Base-by-base conservation (phyloP, 495 filamentous ascomycete species). In the Neurospora sp. region DNA sequence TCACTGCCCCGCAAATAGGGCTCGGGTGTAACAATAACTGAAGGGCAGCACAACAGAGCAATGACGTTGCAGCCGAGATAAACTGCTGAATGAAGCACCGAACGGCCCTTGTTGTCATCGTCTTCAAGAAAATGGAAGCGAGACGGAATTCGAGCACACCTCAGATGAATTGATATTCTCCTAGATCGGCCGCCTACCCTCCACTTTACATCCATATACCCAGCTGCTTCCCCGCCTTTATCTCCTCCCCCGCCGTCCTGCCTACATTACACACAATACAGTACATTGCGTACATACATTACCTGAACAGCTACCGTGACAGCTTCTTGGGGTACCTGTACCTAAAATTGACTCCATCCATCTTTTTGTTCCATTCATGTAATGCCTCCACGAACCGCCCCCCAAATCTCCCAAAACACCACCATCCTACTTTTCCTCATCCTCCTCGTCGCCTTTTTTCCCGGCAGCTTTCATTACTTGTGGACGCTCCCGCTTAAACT, bases 381-480 rank as follows among this genome's bases (percentile, higher is more conserved):
- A 16, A 69, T 41, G 11, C 38, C 72, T 18, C 35, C 73, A 27
- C 65, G 40, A 74, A 39, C 41, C 59, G 40, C 53, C 11, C 71
- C 71, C 38, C 73, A 71, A 73, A 53, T 73, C 41, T 76, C 77
- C 5, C 48, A 72, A 70, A 76, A 76, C 14, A 74, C 75, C 20
- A 86, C 81, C 59, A 69, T 89, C n/a, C 73, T 86, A 68, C 76
- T 89, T 20, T 76, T 89, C 70, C 18, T 78, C 53, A 71, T 87
- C 44, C 82, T 90, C 69, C 78, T 88, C 27, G 59, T 89, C 70
- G 77, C 82, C 72, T 85, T 91, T 79, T 88, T 90, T 78, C 87
- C 87, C 8, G 71, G 70, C n/a, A 42, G 83, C 48, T 90, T 90
- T 75, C 83, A 88, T 75, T 77, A 78, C 71, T 70, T 90, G 71